Base-by-base conservation (phyloP, 1,139 yeast genomes). In the Blastobotrys ciferrii region DNA sequence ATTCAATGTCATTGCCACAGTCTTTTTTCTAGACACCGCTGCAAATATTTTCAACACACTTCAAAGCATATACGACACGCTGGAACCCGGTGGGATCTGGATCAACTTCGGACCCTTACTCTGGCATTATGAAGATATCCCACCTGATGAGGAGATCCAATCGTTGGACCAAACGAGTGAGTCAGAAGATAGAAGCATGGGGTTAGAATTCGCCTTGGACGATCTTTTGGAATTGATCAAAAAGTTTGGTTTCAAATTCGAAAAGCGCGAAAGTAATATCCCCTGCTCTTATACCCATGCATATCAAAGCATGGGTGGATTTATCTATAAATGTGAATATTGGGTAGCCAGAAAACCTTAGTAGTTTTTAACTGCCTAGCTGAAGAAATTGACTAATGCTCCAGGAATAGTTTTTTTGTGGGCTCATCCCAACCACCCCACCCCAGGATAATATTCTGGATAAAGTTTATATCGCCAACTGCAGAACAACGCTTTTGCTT, bases 21-120 rank as follows among this genome's bases (percentile, higher is more conserved):
- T 84, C 48, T 89, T 84, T 65, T 89, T 88, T 64, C 66, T 89
- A 17, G 96, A 89, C 60, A 88, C 96, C 0, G 82, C 92, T 0
- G 72, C 80, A 14, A 85, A 88, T 60, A 71, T 88, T 15, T 73
- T 87, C 39, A 87, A 84, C 46, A 87, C 88, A 53, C 54, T 89
- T 40, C 75, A 73, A 48, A 71, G 87, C 0, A 77, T 89, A 1
- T 63, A 71, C 15, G 72, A 81, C 53, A 71, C 79, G 17, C 62
- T 87, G 49, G 71, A 71, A 42, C 63, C 70, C 0, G 77, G 77
- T 4, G 95, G 94, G 0, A 56, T 69, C 12, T 88, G 96, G 96
- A 72, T 87, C 49, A 89, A 89, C 64, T 79, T 84, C 58, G 97
- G 96, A 0, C 96, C 96, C 0, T 68, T 88, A 23, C 66, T 85